Base-by-base conservation (phyloP, 164 flowering plant genomes). In the Nelumbo lutea region DNA sequence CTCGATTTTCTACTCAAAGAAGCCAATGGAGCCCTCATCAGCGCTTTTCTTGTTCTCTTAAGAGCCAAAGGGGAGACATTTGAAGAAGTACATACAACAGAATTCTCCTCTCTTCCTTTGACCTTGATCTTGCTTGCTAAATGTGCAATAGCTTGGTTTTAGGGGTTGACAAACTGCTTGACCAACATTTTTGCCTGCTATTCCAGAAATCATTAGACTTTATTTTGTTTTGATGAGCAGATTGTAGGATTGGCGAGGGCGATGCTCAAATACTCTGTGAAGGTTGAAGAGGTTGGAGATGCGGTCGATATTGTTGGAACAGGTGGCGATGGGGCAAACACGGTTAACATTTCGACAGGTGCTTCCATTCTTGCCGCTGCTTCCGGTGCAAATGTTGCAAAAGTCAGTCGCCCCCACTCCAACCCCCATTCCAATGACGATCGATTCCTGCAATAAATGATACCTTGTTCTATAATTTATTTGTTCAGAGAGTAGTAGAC, bases 51-150 rank as follows among this genome's bases (percentile, higher is more conserved):
- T 68, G 97, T 95, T 64, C 79, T 92, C 55, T 73, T 95, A 73
- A 87, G 97, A 81, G 93, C 98, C 73, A 92, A 95, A 81, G 97
- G 98, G 10, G 99, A 92, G 80, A 90, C 97, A 2, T 95, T 62
- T 74, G 93, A 88, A 78, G 99, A 95, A 77, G 97, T 95, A 75
- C 73, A 27, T 27, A 27, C 27, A 27, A 27, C 27, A 27, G 27
- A 0, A 27, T 27, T 27, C 27, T 27, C 27, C 27, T 27, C 27
- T 27, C 27, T 27, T 83, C 57, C 3, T 1, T 51, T 53, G 5
- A 0, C 40, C 7, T 47, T 55, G 50, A 45, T 47, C 7, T 40
- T 46, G n/a, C 39, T 38, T 3, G 42, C 7, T 14, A 39, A 1
- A 2, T 71, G 50, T 27, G 27, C 27, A 27, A 62, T 9, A 38